Evolutionary conservation across 116 monocot genomes (phyloP), one percentile per base, ranked within the genome.

Genomic region (Papilionanthe hybrid): DNA sequence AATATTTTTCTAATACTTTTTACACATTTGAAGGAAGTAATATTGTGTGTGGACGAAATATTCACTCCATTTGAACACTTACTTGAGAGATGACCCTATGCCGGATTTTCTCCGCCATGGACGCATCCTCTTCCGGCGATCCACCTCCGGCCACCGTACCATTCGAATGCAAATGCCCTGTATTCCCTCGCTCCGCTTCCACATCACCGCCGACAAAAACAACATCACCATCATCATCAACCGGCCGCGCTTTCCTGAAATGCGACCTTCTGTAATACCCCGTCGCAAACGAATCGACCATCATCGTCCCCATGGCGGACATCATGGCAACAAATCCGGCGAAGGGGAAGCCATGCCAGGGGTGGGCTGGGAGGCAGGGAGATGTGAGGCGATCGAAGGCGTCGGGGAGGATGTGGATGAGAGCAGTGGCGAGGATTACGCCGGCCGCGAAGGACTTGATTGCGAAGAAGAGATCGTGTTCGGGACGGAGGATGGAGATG

Each of bases 51-150:
- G n/a, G n/a, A n/a, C n/a, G n/a, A n/a, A n/a, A n/a, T n/a, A n/a
- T n/a, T n/a, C n/a, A n/a, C n/a, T n/a, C n/a, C 2, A 9, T 10
- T 49, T 1, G 49, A 49, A 7, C 8, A 53, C 67, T 82, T 55
- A 86, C 87, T 72, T 90, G 90, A 0, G 90, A 87, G 19, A 85
- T 65, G 19, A 90, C 87, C 10, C 87, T 78, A 27, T 80, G 79
- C 28, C 90, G 78, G 72, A 86, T 77, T 15, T 41, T 75, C 28
- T 85, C 81, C 0, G 85, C 30, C 12, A 73, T 13, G 5, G 42
- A 42, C 73, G 18, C 23, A 58, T 74, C 80, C 43, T 80, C n/a
- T 43, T 20, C 68, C 44, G 17, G 78, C 49, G 42, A 10, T 3
- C 3, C 50, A 9, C 7, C 50, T 9, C 32, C 43, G 9, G 25